Conservation (phyloP, 345 rosid species). For the Syzygium jambos region DNA sequence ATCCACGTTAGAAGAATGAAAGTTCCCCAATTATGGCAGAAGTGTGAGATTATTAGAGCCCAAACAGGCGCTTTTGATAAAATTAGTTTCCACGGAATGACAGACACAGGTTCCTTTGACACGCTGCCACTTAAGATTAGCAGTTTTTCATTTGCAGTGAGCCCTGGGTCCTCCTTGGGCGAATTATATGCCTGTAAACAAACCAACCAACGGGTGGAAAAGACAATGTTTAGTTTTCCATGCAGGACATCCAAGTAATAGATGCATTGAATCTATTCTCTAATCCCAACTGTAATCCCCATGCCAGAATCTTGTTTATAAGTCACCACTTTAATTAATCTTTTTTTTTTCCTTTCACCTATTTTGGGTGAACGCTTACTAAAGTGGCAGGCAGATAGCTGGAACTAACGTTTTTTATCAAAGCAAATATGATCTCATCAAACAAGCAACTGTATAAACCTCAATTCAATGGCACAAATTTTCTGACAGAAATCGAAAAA, state of each 20-base stretch:
- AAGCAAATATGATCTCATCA: not conserved
- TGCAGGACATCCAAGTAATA: not conserved
- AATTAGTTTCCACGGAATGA: constrained; percentile 92
- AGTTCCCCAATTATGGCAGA: constrained; percentile 99
- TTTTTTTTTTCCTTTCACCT: not conserved
- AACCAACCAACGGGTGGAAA: constrained; percentile 12
- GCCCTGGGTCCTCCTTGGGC: constrained; percentile 73
- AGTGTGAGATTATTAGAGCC: constrained; percentile 94
- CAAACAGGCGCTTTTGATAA: constrained; percentile 92
- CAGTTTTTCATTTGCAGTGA: constrained; percentile 53
- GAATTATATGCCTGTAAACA: constrained; percentile 73
- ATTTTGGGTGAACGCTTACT: not conserved
- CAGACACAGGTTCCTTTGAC: constrained; percentile 74
- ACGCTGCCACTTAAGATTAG: constrained; percentile 52
- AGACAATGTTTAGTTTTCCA: not conserved
- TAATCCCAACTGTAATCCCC: not conserved
- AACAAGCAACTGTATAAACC: not conserved
- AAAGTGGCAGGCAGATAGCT: not conserved
- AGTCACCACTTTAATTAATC: not conserved
- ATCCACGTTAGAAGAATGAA: constrained; percentile 96
- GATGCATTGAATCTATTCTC: constrained; percentile 1
- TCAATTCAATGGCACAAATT: not conserved
- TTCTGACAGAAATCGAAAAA: not conserved
- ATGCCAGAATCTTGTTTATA: not conserved
- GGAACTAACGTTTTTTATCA: not conserved